Percentiles rank a stretch among this genome's conserved stretches.
Evolutionary conservation across 2,329 filamentous ascomycete genomes (phyloP).

Genomic region (Dactylellina parvicollis): DNA sequence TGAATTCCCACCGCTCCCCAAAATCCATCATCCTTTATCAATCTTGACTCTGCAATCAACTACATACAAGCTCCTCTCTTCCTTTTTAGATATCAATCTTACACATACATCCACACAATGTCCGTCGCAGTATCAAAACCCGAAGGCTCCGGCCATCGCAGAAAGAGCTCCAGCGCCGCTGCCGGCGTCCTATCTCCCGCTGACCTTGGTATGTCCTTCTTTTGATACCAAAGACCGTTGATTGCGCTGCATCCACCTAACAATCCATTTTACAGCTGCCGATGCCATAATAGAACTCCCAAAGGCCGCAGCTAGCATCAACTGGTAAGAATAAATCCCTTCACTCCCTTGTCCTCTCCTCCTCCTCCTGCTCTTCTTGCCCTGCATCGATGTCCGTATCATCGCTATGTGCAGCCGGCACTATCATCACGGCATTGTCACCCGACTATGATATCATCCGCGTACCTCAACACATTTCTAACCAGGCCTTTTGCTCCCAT

Average conservation of each 20-base stretch:
- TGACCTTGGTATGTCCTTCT: conserved; percentile 40
- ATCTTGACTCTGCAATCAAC: not conserved
- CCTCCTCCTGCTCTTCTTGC: too few relatives aligned
- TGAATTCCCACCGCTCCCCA: not conserved
- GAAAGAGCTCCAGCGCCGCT: conserved; percentile 30
- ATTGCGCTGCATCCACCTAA: too few relatives aligned
- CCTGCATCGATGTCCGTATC: too few relatives aligned
- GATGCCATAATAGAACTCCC: not conserved
- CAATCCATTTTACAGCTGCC: not conserved
- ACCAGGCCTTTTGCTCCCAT: not conserved
- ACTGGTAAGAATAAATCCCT: conserved; percentile 17
- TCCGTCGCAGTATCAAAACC: conserved; percentile 41
- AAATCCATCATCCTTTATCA: not conserved
- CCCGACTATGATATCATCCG: conserved; percentile 4
- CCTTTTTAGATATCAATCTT: not conserved
- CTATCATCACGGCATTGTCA: too few relatives aligned
- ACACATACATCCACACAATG: conserved; percentile 31
- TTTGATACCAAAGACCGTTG: too few relatives aligned
- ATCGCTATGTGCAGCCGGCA: too few relatives aligned
- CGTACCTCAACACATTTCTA: conserved; percentile 7
- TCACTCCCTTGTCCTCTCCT: not conserved
- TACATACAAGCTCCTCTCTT: not conserved
- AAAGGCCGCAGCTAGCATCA: conserved; percentile 35
- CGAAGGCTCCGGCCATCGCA: conserved; percentile 6
- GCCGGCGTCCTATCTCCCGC: conserved; percentile 27